Conservation (phyloP, 2,329 filamentous ascomycete genomes). For the Xylaria sp. region DNA sequence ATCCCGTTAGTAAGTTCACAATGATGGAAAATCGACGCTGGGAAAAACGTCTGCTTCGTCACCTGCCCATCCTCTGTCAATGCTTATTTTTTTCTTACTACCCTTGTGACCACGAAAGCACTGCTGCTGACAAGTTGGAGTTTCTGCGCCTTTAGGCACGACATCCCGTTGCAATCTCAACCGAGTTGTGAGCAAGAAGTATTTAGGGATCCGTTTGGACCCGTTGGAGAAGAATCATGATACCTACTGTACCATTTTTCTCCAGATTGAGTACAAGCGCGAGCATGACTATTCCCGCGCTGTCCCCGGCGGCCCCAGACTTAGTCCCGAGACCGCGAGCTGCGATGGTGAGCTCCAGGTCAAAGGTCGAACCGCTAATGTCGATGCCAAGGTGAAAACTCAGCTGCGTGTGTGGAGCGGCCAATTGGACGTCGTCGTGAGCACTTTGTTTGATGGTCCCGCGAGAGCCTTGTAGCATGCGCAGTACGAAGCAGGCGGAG, state of each 20-base stretch:
- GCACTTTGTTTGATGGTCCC: background rate
- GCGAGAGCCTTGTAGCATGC: slow-evolving; percentile 28
- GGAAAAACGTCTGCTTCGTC: slow-evolving; percentile 23
- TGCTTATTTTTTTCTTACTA: slow-evolving; percentile 12
- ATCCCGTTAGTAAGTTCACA: slow-evolving; percentile 25
- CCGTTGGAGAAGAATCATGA: slow-evolving; percentile 16
- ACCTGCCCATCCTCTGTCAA: slow-evolving; percentile 29
- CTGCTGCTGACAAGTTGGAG: slow-evolving; percentile 20
- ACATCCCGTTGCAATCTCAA: background rate
- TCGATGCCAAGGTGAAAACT: slow-evolving; percentile 31
- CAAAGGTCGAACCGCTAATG: slow-evolving; percentile 36
- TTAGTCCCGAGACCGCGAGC: slow-evolving; percentile 32
- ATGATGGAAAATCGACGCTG: slow-evolving; percentile 34
- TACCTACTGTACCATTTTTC: slow-evolving; percentile 18
- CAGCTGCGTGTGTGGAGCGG: slow-evolving; percentile 42
- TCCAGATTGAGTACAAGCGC: slow-evolving; percentile 24
- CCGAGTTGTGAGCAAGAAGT: background rate
- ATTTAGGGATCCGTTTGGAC: background rate
- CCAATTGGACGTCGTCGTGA: slow-evolving; percentile 37
- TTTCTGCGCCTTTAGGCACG: background rate
- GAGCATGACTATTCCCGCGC: slow-evolving; percentile 26
- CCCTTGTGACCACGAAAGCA: slow-evolving; percentile 27
- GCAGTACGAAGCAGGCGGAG: slow-evolving; percentile 38
- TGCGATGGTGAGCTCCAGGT: slow-evolving; percentile 38
- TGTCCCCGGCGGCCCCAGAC: slow-evolving; percentile 28